These are phyloP conservation scores for Chaetothyriales sp. DNA, from an alignment of 2,329 filamentous ascomycete genomes.

Conservation along the genomic window DNA sequence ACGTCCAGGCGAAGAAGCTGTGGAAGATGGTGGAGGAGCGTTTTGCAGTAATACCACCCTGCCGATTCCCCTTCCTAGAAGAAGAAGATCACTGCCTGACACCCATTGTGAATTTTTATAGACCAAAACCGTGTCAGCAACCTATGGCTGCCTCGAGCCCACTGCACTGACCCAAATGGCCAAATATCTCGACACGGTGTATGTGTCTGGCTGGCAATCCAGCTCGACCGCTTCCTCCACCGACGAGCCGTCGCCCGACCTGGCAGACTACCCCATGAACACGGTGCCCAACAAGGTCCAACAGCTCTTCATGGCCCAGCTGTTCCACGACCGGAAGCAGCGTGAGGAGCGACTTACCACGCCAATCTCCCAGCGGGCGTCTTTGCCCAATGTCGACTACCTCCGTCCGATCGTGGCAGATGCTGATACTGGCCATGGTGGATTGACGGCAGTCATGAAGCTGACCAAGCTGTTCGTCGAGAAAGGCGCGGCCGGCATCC, in stretches of 20 bases:
- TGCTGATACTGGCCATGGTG: constrained; percentile 92
- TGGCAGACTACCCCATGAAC: constrained; percentile 95
- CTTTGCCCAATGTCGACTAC: constrained; percentile 75
- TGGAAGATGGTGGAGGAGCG: constrained; percentile 79
- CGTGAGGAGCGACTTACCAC: constrained; percentile 79
- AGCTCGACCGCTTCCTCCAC: constrained; percentile 90
- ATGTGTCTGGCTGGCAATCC: constrained; percentile 97
- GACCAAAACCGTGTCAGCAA: constrained; percentile 78
- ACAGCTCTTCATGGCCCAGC: constrained; percentile 94
- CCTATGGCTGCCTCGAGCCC: constrained; percentile 92
- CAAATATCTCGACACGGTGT: constrained; percentile 95
- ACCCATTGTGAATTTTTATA: constrained; percentile 25
- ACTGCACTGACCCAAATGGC: constrained; percentile 99
- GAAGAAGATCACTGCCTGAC: neutral
- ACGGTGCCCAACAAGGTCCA: constrained; percentile 97
- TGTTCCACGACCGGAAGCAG: constrained; percentile 99
- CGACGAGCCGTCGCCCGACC: constrained; percentile 91
- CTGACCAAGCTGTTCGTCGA: constrained; percentile 95
- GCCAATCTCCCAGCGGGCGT: constrained; percentile 57
- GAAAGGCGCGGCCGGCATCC: constrained; percentile 90
- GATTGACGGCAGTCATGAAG: constrained; percentile 98
- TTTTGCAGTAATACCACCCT: constrained; percentile 53
- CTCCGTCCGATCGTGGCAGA: constrained; percentile 92
- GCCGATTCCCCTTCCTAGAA: neutral
- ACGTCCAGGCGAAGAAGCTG: constrained; percentile 80